Percentiles rank a stretch among this genome's conserved stretches.
Evolutionary conservation across 176 grass and related monocot species (phyloP).

Genomic region (Ensete glaucum): DNA sequence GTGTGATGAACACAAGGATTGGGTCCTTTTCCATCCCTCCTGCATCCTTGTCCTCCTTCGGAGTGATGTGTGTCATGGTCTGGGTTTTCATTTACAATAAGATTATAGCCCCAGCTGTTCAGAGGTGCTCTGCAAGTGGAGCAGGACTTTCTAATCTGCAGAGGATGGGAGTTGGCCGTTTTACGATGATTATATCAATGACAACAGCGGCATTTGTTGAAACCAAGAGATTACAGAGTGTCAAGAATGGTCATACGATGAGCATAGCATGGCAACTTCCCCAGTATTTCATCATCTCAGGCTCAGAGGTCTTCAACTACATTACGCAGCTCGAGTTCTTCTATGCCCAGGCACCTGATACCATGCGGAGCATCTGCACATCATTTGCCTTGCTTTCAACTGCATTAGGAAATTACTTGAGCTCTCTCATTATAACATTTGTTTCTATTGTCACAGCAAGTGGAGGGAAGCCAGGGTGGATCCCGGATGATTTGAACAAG

Average conservation of each 20-base stretch:
- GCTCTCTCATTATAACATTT: slow-evolving; percentile 48
- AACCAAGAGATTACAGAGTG: slow-evolving; percentile 26
- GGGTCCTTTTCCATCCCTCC: slow-evolving; percentile 10
- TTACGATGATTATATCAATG: slow-evolving; percentile 47
- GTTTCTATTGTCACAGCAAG: slow-evolving; percentile 27
- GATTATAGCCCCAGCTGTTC: not conserved
- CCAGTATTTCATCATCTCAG: slow-evolving; percentile 53
- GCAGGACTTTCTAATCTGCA: slow-evolving; percentile 47
- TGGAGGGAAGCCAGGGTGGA: slow-evolving; percentile 28
- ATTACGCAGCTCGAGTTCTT: slow-evolving; percentile 87
- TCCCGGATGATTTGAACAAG: slow-evolving; percentile 11
- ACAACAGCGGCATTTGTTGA: slow-evolving; percentile 50
- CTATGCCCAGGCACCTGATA: slow-evolving; percentile 59
- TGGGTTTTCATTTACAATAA: slow-evolving; percentile 15
- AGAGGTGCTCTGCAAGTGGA: not conserved
- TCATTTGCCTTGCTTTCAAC: slow-evolving; percentile 62
- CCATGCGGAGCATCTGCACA: slow-evolving; percentile 77
- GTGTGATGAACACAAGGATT: slow-evolving; percentile 11
- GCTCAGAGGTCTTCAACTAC: slow-evolving; percentile 59
- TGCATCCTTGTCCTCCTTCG: slow-evolving; percentile 8
- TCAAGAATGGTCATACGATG: slow-evolving; percentile 14
- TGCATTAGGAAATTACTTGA: slow-evolving; percentile 56
- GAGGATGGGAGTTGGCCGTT: slow-evolving; percentile 73
- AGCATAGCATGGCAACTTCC: slow-evolving; percentile 65
- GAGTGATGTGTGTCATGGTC: slow-evolving; percentile 15